Conservation (phyloP, 352 stramenopile species). For the Globisporangium echinulatum region DNA sequence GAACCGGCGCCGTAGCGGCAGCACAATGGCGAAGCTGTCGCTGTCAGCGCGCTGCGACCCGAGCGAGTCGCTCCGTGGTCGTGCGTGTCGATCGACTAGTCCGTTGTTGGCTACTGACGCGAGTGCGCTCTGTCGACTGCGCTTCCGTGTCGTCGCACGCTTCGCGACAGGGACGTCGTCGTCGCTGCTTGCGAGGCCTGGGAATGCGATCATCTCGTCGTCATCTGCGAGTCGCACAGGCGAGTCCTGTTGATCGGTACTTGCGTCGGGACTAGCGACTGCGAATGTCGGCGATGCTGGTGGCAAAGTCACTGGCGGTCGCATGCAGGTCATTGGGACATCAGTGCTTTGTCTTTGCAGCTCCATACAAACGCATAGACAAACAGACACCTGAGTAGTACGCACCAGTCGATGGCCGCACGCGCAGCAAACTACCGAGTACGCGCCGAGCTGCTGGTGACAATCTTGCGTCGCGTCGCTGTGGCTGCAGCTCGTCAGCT, state of each 20-base stretch:
- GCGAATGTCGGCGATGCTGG: too few species aligned
- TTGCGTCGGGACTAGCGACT: too few species aligned
- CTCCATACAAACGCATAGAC: too few species aligned
- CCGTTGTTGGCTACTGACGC: background rate
- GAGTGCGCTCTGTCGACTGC: background rate
- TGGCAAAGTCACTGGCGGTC: too few species aligned
- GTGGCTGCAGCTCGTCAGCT: slow-evolving; percentile 1
- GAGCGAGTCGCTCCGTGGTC: too few species aligned
- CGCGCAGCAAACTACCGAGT: slow-evolving; percentile 1
- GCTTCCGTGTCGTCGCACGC: background rate
- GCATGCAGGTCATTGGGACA: too few species aligned
- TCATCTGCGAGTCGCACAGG: too few species aligned
- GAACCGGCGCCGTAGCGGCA: slow-evolving; percentile 14
- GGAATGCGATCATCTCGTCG: background rate
- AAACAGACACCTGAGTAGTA: too few species aligned
- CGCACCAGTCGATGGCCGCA: too few species aligned
- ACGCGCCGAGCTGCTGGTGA: background rate
- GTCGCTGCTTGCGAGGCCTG: slow-evolving; percentile 3
- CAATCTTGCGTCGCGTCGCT: background rate
- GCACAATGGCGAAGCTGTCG: slow-evolving; percentile 4
- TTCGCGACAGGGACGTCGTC: background rate
- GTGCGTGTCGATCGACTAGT: background rate
- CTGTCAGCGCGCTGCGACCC: background rate
- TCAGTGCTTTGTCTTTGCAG: too few species aligned
- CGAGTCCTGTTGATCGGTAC: too few species aligned